Evolutionary conservation across 768 basidiomycete species (phyloP).

Genomic region (Antrodiella citrinella): DNA sequence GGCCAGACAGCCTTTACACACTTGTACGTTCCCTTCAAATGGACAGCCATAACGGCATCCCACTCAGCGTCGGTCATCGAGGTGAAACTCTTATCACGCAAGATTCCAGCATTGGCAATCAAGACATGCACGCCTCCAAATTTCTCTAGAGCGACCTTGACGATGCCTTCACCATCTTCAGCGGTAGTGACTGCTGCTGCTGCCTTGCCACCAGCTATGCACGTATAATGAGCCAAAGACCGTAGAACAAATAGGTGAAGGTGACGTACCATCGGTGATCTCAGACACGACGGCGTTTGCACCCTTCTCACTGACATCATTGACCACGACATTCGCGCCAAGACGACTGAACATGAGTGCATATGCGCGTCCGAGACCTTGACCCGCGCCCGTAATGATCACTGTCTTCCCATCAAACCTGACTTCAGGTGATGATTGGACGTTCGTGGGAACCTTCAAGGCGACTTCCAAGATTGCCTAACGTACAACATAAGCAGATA

Average conservation of each 20-base stretch:
- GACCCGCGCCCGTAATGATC: slow-evolving; percentile 91
- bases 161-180: slow-evolving; percentile 87
- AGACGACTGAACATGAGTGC: slow-evolving; percentile 86
- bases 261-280: slow-evolving; percentile 57
- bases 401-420: slow-evolving; percentile 87
- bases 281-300: slow-evolving; percentile 84
- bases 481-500: not conserved
- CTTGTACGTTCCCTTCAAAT: slow-evolving; percentile 47
- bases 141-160: slow-evolving; percentile 76
- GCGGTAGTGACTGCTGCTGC: slow-evolving; percentile 76
- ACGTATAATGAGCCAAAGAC: not conserved
- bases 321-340: slow-evolving; percentile 95
- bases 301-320: slow-evolving; percentile 85
- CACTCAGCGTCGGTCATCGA: slow-evolving; percentile 89
- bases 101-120: slow-evolving; percentile 88
- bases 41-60: slow-evolving; percentile 86
- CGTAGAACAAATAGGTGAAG: not conserved
- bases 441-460: slow-evolving; percentile 55
- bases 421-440: slow-evolving; percentile 60
- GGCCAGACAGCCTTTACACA: slow-evolving; percentile 96
- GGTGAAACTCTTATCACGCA: slow-evolving; percentile 88
- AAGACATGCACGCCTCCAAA: slow-evolving; percentile 87
- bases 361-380: slow-evolving; percentile 88
- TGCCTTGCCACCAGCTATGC: slow-evolving; percentile 82
- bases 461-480: slow-evolving; percentile 55